These are phyloP conservation scores for Capsella rubella DNA, from an alignment of 441 rosid species.

Conservation along the genomic window DNA sequence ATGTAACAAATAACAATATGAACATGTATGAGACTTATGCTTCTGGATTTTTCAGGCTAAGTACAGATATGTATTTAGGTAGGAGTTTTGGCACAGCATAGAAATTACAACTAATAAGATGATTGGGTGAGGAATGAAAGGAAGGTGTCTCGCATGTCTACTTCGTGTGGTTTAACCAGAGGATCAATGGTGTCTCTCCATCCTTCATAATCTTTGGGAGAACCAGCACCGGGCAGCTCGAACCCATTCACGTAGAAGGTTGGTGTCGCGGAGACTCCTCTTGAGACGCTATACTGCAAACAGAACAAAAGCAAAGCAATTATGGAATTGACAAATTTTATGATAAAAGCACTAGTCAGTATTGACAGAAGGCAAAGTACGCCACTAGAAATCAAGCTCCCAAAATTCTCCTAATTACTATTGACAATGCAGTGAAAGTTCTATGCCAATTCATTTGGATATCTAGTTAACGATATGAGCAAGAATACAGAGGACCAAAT, in stretches of 20 bases:
- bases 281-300: conserved; percentile 76
- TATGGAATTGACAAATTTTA: background rate
- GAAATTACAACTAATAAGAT: conserved; percentile 32
- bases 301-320: conserved; percentile 16
- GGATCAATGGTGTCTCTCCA: conserved; percentile 78
- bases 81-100: background rate
- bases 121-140: conserved; percentile 41
- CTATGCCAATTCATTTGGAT: background rate
- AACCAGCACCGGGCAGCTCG: conserved; percentile 62
- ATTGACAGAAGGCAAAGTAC: background rate
- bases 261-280: conserved; percentile 79
- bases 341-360: background rate
- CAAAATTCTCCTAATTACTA: background rate
- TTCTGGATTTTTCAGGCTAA: background rate
- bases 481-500: background rate
- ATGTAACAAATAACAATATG: conserved; percentile 10
- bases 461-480: background rate
- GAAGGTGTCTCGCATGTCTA: conserved; percentile 26
- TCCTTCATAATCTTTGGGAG: conserved; percentile 55
- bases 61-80: background rate
- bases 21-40: background rate
- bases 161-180: conserved; percentile 46
- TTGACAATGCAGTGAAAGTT: conserved; percentile 12
- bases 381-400: conserved; percentile 8
- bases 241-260: conserved; percentile 80